Evolutionary conservation across 306 rosid species (phyloP).

Genomic region (Lathyrus tuberosus): DNA sequence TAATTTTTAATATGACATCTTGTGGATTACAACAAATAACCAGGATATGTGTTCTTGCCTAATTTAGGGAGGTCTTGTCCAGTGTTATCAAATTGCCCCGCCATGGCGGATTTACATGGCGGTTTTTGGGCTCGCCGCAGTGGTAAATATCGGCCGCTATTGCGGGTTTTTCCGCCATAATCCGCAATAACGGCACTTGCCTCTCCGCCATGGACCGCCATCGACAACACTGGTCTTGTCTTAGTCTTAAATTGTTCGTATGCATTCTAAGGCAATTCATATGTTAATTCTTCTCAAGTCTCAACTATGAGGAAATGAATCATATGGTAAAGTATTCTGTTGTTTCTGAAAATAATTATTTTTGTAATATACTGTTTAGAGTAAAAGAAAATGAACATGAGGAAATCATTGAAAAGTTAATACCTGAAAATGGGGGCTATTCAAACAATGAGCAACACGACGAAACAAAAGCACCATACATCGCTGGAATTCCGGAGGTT

Average conservation of each 20-base stretch:
- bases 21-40: background rate
- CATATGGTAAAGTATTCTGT: slow-evolving; percentile 7
- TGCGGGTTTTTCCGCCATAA: no score
- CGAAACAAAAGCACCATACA: slow-evolving; percentile 82
- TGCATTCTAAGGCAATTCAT: background rate
- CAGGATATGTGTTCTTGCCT: background rate
- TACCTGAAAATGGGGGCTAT: slow-evolving; percentile 86
- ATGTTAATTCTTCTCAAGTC: slow-evolving; percentile 8
- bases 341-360: background rate
- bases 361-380: background rate
- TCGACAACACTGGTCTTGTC: no score
- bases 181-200: no score
- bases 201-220: no score
- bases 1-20: slow-evolving; percentile 15
- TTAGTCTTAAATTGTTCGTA: background rate
- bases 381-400: slow-evolving; percentile 12
- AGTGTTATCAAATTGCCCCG: no score
- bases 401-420: slow-evolving; percentile 20
- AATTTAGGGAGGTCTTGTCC: background rate
- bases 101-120: no score
- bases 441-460: slow-evolving; percentile 66
- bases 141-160: no score
- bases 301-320: slow-evolving; percentile 29
- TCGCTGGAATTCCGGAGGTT: slow-evolving; percentile 78
- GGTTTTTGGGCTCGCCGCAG: no score